A percentile compares a stretch with the other conserved stretches of the same genome.
phyloP scores from a whole-genome alignment of 139 green algal species.

The Dunaliella primolecta region DNA sequence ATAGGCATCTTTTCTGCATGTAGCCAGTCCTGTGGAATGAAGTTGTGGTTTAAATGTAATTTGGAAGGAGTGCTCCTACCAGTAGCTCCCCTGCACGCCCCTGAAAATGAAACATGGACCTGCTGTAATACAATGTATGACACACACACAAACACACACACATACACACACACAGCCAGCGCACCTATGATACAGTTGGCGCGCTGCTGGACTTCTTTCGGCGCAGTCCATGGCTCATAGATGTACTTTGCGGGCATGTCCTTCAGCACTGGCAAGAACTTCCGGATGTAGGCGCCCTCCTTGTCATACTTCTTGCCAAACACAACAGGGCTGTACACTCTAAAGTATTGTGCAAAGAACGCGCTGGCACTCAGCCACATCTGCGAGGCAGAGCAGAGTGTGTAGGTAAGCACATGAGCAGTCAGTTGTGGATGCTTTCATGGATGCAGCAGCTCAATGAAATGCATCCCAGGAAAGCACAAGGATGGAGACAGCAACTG shows the following conservation, averaged over 20 bases:
- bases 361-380: slow-evolving; percentile 85
- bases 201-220: slow-evolving; percentile 77
- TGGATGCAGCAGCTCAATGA: no score
- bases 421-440: no score
- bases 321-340: slow-evolving; percentile 47
- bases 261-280: slow-evolving; percentile 88
- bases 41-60: no score
- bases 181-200: slow-evolving; percentile 37
- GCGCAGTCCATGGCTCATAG: slow-evolving; percentile 88
- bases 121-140: neutral
- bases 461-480: no score
- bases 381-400: slow-evolving; percentile 91
- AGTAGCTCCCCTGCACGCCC: no score
- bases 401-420: no score
- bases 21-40: no score
- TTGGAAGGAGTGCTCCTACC: no score
- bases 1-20: no score
- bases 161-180: neutral
- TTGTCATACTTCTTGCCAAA: slow-evolving; percentile 90
- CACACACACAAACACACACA: neutral
- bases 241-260: slow-evolving; percentile 93
- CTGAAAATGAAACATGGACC: no score
- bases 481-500: neutral
- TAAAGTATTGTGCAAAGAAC: slow-evolving; percentile 84
- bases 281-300: slow-evolving; percentile 76